Base-by-base conservation (phyloP, 1,284 basidiomycete genomes). In the Puccinia polysora region DNA sequence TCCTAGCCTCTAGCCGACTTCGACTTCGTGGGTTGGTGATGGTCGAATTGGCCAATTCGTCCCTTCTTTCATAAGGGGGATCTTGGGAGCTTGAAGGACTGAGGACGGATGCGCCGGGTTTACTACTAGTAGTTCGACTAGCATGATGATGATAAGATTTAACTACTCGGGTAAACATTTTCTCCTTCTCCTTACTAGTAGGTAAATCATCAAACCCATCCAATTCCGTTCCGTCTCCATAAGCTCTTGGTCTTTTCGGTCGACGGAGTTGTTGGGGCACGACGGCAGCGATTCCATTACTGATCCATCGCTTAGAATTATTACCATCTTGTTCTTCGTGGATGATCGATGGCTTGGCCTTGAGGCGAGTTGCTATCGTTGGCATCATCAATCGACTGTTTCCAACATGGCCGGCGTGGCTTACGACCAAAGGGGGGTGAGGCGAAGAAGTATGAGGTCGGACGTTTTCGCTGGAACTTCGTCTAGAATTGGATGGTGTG, bases 221-320 rank as follows among this genome's bases (percentile, higher is more conserved):
- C 58, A 97, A 83, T 81, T 97, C 94, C 7, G 90, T 91, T 5
- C 94, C 94, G 79, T 96, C 91, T 2, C 93, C 92, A 79, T 89
- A 97, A 18, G 85, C 83, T 73, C 86, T 84, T 72, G 82, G 82
- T 60, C 87, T 85, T 78, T 88, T 89, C 1, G 90, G 89, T 76
- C 86, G 28, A 43, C 65, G 36, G 40, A 69, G 20, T n/a, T 69
- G 65, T 10, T 58, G 52, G 28, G 65, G 53, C 23, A 55, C 32
- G 10, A 58, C 47, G 3, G 53, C 47, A n/a, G 53, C 28, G 3
- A 32, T 53, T 1, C 65, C 53, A 45, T 52, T 55, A 4, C 49
- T 20, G 20, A n/a, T 40, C 52, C 50, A 55, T 14, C 64, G 50
- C 36, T 15, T 52, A 25, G 7, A 15, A 14, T 5, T 43, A 5